Conservation (phyloP, 2,329 filamentous ascomycete genomes). For the Diaporthe sp. region DNA sequence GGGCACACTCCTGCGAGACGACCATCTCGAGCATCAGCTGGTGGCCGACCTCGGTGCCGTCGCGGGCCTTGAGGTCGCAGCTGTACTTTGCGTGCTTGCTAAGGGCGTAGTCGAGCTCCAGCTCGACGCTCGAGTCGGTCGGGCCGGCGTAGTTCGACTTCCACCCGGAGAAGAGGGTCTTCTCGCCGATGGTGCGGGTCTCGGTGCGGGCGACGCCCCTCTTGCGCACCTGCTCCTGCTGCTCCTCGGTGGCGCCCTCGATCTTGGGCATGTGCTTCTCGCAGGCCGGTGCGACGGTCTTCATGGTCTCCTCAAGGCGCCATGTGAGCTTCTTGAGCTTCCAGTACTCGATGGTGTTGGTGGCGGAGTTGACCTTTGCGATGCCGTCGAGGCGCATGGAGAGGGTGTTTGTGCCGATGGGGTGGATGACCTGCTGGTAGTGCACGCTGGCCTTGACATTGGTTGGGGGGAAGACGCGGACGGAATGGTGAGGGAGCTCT, state of each 20-base stretch:
- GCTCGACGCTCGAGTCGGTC: slow-evolving; percentile 75
- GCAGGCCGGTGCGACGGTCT: slow-evolving; percentile 85
- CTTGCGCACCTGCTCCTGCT: slow-evolving; percentile 51
- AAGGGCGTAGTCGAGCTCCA: slow-evolving; percentile 85
- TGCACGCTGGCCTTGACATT: slow-evolving; percentile 90
- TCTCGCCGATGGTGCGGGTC: slow-evolving; percentile 82
- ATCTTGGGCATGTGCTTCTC: slow-evolving; percentile 75
- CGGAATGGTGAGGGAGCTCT: slow-evolving; percentile 86
- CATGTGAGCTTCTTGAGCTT: slow-evolving; percentile 91
- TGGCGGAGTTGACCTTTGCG: slow-evolving; percentile 76
- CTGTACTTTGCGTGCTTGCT: slow-evolving; percentile 72
- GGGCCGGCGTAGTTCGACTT: slow-evolving; percentile 75
- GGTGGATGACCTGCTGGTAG: slow-evolving; percentile 86
- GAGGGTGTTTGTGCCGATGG: slow-evolving; percentile 85
- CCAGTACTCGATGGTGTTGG: slow-evolving; percentile 84
- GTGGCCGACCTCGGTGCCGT: slow-evolving; percentile 86
- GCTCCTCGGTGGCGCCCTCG: slow-evolving; percentile 56
- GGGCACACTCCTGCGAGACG: slow-evolving; percentile 89
- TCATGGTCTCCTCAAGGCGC: slow-evolving; percentile 91
- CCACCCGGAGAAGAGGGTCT: slow-evolving; percentile 90
- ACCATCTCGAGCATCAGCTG: slow-evolving; percentile 93
- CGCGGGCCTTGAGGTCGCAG: slow-evolving; percentile 82
- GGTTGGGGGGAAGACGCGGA: slow-evolving; percentile 96
- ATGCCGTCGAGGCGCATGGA: slow-evolving; percentile 89
- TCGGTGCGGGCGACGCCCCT: slow-evolving; percentile 84